These are phyloP conservation scores for Backusella luteola DNA, from an alignment of 192 early-diverging fungal genomes.

Conservation along the genomic window DNA sequence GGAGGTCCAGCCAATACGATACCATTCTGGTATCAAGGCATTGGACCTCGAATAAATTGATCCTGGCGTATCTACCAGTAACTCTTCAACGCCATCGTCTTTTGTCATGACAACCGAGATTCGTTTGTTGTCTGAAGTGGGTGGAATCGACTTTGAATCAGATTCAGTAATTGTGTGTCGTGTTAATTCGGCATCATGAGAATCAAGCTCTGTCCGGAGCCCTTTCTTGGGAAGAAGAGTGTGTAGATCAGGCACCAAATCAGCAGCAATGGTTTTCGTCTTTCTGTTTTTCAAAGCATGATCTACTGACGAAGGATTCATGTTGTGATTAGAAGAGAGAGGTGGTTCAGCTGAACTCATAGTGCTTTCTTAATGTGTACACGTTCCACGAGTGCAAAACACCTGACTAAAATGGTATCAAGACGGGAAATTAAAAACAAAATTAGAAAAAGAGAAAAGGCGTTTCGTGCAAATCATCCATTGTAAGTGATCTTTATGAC, in stretches of 20 bases:
- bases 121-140: neutral
- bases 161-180: constrained; percentile 8
- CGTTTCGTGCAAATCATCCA: neutral
- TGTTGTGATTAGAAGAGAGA: neutral
- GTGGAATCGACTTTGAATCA: constrained; percentile 20
- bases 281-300: neutral
- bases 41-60: neutral
- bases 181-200: constrained; percentile 22
- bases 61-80: neutral
- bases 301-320: neutral
- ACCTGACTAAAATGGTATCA: neutral
- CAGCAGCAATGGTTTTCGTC: constrained; percentile 14
- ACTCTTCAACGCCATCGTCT: neutral
- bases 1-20: constrained; percentile 25
- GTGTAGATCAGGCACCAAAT: constrained; percentile 26
- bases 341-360: neutral
- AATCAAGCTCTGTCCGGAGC: constrained; percentile 25
- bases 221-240: neutral
- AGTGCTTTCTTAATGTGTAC: neutral
- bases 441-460: neutral
- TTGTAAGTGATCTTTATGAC: neutral
- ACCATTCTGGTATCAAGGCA: constrained; percentile 22
- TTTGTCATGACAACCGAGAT: neutral
- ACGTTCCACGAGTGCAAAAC: neutral
- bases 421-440: neutral